A percentile compares a stretch with the other conserved stretches of the same genome.
Conservation (phyloP, 306 rosid species). For the Sicyos baderoa region DNA sequence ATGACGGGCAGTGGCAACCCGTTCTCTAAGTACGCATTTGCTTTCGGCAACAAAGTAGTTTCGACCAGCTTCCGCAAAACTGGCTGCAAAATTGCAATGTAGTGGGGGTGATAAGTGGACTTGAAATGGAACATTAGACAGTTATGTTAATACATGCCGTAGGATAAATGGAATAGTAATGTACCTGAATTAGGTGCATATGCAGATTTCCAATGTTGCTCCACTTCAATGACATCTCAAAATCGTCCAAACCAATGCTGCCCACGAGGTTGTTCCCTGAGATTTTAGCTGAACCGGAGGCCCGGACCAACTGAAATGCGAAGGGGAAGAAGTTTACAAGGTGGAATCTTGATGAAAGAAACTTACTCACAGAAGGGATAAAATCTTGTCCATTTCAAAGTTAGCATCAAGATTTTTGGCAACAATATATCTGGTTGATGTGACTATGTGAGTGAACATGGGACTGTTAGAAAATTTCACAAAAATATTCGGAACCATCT, state of each 20-base stretch:
- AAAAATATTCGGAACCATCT: neutral
- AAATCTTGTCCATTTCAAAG: neutral
- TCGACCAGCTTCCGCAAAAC: slow-evolving; percentile 54
- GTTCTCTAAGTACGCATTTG: slow-evolving; percentile 53
- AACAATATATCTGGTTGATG: neutral
- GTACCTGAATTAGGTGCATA: slow-evolving; percentile 73
- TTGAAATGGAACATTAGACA: neutral
- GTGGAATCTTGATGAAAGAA: neutral
- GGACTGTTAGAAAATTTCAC: neutral
- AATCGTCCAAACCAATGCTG: slow-evolving; percentile 42
- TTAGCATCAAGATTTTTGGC: neutral
- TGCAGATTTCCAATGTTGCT: slow-evolving; percentile 69
- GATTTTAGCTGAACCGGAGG: slow-evolving; percentile 47
- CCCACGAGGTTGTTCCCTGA: slow-evolving; percentile 69
- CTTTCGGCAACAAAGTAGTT: slow-evolving; percentile 63
- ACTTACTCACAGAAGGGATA: neutral
- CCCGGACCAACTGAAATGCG: slow-evolving; percentile 47
- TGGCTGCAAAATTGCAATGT: slow-evolving; percentile 47
- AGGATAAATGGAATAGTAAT: neutral
- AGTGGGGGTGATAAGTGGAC: neutral
- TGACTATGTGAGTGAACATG: neutral
- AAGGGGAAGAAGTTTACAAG: slow-evolving; percentile 3
- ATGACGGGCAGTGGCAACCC: slow-evolving; percentile 75
- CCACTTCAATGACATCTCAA: slow-evolving; percentile 77
- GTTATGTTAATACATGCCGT: neutral